Conservation (phyloP, 805 yeast species). For the Blastobotrys mokoenaii region DNA sequence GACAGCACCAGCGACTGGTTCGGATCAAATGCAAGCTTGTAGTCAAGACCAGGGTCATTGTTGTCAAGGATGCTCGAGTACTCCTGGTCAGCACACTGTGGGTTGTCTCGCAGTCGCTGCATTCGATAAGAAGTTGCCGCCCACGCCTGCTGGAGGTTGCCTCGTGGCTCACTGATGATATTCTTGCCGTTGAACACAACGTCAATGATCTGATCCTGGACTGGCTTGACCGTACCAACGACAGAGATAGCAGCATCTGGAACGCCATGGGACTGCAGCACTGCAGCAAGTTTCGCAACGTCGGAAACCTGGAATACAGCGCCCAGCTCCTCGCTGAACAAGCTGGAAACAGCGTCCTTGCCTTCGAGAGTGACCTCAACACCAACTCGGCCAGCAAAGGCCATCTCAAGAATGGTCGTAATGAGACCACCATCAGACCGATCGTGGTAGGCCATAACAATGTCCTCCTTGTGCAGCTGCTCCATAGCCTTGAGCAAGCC, state of each 20-base stretch:
- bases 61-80: conserved; percentile 66
- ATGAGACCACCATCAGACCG: conserved; percentile 94
- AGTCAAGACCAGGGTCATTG: conserved; percentile 81
- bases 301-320: conserved; percentile 85
- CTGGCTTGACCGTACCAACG: conserved; percentile 52
- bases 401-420: conserved; percentile 85
- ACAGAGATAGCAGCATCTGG: conserved; percentile 43
- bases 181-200: conserved; percentile 39
- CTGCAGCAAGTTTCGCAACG: conserved; percentile 43
- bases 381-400: conserved; percentile 91
- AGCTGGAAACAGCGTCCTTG: conserved; percentile 41
- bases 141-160: conserved; percentile 75
- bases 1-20: conserved; percentile 18
- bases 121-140: conserved; percentile 78
- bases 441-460: conserved; percentile 87
- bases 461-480: conserved; percentile 52
- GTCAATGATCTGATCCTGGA: conserved; percentile 42
- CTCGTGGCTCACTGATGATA: conserved; percentile 51
- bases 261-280: conserved; percentile 55
- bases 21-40: conserved; percentile 55
- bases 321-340: conserved; percentile 93
- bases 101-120: conserved; percentile 91
- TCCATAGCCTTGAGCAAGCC: conserved; percentile 61
- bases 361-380: conserved; percentile 42
- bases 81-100: conserved; percentile 83